Conservation (phyloP, 257 asterid species). For the Ocimum tenuiflorum region DNA sequence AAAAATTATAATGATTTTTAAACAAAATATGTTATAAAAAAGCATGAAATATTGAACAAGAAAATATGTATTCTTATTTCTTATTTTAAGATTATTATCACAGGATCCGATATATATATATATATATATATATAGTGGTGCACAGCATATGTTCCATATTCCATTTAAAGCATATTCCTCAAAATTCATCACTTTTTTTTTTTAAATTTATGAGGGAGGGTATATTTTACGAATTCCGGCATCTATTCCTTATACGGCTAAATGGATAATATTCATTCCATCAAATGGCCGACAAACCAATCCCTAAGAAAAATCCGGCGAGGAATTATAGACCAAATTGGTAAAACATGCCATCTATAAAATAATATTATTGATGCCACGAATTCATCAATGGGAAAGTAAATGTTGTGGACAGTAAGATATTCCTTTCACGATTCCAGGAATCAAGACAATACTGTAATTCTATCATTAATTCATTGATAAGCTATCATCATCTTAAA, state of each 20-base stretch:
- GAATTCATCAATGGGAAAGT: too few relatives aligned
- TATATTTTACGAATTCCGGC: slow-evolving; percentile 11
- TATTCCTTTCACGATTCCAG: too few relatives aligned
- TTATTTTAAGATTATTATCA: too few relatives aligned
- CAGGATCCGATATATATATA: too few relatives aligned
- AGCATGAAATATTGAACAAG: too few relatives aligned
- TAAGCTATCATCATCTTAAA: not conserved
- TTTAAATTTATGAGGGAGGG: not conserved
- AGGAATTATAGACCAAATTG: slow-evolving; percentile 1
- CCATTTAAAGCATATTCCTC: slow-evolving; percentile 19
- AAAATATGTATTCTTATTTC: too few relatives aligned
- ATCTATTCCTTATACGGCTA: not conserved
- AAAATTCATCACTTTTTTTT: not conserved
- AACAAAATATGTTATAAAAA: too few relatives aligned
- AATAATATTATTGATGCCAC: not conserved
- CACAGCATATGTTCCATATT: slow-evolving; percentile 4
- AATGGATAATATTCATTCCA: slow-evolving; percentile 9
- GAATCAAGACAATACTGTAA: too few relatives aligned
- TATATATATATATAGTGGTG: too few relatives aligned
- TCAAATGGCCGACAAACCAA: not conserved
- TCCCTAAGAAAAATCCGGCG: not conserved
- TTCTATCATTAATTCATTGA: not conserved
- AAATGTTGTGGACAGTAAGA: too few relatives aligned
- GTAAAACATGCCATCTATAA: not conserved
- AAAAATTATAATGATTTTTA: too few relatives aligned